These are phyloP conservation scores for Xylariales sp. DNA, from an alignment of 2,329 filamentous ascomycete genomes.

Conservation along the genomic window DNA sequence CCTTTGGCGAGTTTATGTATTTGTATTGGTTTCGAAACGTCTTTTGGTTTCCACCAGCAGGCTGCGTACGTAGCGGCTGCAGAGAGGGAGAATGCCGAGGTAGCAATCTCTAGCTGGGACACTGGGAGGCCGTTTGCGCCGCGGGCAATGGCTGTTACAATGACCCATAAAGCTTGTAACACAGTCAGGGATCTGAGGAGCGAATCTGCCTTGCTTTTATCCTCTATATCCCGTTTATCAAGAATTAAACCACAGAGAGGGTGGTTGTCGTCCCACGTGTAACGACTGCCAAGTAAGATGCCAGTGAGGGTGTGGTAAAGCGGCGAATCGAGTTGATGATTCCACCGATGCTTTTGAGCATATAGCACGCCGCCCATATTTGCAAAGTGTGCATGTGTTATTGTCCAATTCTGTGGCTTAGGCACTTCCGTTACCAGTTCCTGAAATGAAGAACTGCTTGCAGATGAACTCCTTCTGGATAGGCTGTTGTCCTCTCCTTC, in stretches of 20 bases:
- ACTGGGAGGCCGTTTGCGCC: not conserved
- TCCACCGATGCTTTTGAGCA: too few relatives aligned
- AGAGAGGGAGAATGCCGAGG: not conserved
- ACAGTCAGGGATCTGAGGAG: not conserved
- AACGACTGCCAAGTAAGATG: not conserved
- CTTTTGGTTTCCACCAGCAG: conserved; percentile 9
- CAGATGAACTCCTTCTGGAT: too few relatives aligned
- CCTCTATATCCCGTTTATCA: conserved; percentile 7
- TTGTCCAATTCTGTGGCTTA: conserved; percentile 7
- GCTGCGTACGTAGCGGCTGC: not conserved
- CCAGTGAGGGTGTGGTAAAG: not conserved
- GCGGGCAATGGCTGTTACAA: not conserved
- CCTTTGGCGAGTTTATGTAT: too few relatives aligned
- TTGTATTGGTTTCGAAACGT: not conserved
- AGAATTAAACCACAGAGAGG: not conserved
- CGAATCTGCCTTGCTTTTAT: conserved; percentile 8
- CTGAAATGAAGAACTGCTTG: too few relatives aligned
- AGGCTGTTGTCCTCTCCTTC: not conserved
- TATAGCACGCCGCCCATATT: conserved; percentile 15
- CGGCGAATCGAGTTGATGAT: too few relatives aligned
- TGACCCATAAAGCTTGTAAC: not conserved
- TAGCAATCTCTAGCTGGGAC: conserved; percentile 3
- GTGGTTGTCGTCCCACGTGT: not conserved
- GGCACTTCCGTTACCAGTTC: too few relatives aligned
- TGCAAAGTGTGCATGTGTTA: conserved; percentile 8